A percentile compares a stretch with the other conserved stretches of the same genome.
These are phyloP conservation scores for Mercurialis annua DNA, from an alignment of 345 rosid species.

Conservation along the genomic window DNA sequence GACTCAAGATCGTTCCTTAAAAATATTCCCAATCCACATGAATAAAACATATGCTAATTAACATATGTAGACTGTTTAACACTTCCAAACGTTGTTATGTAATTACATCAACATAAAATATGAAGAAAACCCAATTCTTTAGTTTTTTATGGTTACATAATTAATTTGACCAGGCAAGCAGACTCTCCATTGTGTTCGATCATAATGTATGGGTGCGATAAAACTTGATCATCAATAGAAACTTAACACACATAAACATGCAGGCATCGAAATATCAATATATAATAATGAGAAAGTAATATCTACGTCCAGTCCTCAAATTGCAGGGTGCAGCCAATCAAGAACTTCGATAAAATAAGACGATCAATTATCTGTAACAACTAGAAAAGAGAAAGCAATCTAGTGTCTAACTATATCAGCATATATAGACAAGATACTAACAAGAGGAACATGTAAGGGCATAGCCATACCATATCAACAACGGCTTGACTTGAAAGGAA, in stretches of 20 bases:
- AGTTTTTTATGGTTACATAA: neutral
- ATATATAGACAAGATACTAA: constrained; percentile 2
- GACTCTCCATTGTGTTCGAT: neutral
- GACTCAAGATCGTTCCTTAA: neutral
- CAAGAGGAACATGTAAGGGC: neutral
- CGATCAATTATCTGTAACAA: neutral
- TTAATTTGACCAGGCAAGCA: neutral
- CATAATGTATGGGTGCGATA: neutral
- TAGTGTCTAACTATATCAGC: constrained; percentile 7
- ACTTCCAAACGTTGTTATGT: neutral
- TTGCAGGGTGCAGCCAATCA: neutral
- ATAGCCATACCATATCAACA: constrained; percentile 66
- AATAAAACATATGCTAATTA: neutral
- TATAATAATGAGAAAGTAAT: neutral
- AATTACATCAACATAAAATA: neutral
- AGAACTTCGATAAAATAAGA: neutral
- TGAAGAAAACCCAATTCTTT: neutral
- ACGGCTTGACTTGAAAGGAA: constrained; percentile 88
- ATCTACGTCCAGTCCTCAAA: neutral
- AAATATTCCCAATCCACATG: neutral
- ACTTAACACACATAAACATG: neutral
- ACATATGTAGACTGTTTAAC: neutral
- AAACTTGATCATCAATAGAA: neutral
- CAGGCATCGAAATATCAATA: neutral
- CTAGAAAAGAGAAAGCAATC: constrained; percentile 3